Conservation (phyloP, 495 filamentous ascomycete genomes). For the Lasiosphaeria hispida region DNA sequence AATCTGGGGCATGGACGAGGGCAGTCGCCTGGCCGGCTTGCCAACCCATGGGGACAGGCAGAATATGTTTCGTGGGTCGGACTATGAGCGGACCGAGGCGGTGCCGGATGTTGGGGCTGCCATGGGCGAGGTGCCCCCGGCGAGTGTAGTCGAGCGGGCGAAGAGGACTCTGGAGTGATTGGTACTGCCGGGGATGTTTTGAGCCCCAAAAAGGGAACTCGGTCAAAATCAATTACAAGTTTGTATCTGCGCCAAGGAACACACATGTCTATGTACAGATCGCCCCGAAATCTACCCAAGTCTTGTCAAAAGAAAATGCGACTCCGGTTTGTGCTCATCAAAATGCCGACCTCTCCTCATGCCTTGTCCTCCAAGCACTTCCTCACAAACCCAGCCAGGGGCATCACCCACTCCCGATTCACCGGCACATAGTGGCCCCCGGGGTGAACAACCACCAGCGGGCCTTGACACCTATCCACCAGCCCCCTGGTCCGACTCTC, state of each 20-base stretch:
- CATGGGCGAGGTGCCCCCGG: slow-evolving; percentile 7
- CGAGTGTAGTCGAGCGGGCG: slow-evolving; percentile 2
- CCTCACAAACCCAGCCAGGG: slow-evolving; percentile 70
- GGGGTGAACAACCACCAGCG: slow-evolving; percentile 73
- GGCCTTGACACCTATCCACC: slow-evolving; percentile 64
- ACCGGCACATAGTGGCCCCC: slow-evolving; percentile 92
- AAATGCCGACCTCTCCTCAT: not conserved
- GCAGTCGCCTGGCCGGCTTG: slow-evolving; percentile 3
- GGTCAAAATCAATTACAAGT: too few relatives aligned
- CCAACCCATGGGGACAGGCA: slow-evolving; percentile 3
- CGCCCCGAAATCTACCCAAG: too few relatives aligned
- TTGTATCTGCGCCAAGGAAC: too few relatives aligned
- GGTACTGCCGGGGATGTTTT: too few relatives aligned
- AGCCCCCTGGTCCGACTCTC: slow-evolving; percentile 66
- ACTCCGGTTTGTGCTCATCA: not conserved
- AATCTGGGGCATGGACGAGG: slow-evolving; percentile 12
- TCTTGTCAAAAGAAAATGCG: too few relatives aligned
- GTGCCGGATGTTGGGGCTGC: slow-evolving; percentile 15
- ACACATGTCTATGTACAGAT: too few relatives aligned
- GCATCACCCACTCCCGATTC: slow-evolving; percentile 73
- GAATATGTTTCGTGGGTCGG: slow-evolving; percentile 14
- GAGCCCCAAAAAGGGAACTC: too few relatives aligned
- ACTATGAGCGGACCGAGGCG: slow-evolving; percentile 14
- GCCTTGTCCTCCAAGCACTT: slow-evolving; percentile 46
- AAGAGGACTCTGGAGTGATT: not conserved